Conservation (phyloP, 192 early-diverging fungal genomes). For the Backusella parvicylindrica region DNA sequence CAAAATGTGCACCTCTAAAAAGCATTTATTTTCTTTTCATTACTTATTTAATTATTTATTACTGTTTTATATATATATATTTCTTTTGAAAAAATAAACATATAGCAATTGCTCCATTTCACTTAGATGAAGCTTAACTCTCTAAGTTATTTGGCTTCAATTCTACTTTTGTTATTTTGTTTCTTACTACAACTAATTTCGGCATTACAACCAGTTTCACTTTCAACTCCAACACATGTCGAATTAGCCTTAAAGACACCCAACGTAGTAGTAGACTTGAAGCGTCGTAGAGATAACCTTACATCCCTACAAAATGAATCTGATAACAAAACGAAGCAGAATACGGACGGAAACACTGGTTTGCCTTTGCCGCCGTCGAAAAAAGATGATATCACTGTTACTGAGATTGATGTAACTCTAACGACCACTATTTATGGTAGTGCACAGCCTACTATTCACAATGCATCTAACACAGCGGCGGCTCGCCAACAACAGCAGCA, state of each 20-base stretch:
- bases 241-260: not conserved
- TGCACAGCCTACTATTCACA: not conserved
- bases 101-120: not conserved
- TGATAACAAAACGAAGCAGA: not conserved
- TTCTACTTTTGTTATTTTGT: constrained; percentile 3
- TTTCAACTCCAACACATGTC: not conserved
- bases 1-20: not conserved
- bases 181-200: not conserved
- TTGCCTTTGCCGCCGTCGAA: not conserved
- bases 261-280: not conserved
- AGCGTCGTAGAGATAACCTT: not conserved
- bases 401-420: not conserved
- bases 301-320: not conserved
- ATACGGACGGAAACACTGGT: not conserved
- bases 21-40: not conserved
- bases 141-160: constrained; percentile 1
- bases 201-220: not conserved
- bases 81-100: not conserved
- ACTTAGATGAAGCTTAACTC: constrained; percentile 2
- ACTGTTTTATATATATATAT: not conserved
- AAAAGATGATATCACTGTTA: not conserved
- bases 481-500: not conserved
- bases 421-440: not conserved
- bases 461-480: not conserved
- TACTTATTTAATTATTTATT: not conserved